Conservation (phyloP, 2,329 filamentous ascomycete species). For the Paraphoma chrysanthemicola region DNA sequence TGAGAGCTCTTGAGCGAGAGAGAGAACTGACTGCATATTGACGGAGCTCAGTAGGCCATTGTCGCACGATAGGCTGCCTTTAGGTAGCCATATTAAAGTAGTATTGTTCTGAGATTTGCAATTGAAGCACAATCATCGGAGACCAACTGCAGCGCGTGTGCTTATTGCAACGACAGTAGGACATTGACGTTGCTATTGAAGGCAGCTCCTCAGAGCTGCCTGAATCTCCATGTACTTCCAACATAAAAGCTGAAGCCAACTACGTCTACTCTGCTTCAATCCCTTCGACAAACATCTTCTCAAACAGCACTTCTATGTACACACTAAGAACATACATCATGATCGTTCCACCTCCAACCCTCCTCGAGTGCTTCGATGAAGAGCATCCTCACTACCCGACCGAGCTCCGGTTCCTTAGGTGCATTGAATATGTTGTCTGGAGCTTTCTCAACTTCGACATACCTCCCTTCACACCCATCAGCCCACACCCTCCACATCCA, state of each 20-base stretch:
- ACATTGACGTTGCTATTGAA: background rate
- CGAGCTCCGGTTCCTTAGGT: background rate
- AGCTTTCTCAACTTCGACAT: background rate
- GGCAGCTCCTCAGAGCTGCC: background rate
- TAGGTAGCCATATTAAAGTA: too few relatives aligned
- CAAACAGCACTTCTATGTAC: background rate
- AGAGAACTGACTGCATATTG: too few relatives aligned
- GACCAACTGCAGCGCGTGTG: background rate
- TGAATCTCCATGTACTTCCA: background rate
- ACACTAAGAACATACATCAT: background rate
- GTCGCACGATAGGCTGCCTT: too few relatives aligned
- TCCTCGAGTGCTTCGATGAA: background rate
- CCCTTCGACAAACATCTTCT: background rate
- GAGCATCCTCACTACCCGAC: background rate
- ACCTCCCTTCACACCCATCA: slow-evolving; percentile 1
- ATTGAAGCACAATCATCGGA: background rate
- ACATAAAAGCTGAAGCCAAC: background rate
- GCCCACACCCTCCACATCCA: slow-evolving; percentile 6
- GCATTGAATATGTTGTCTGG: background rate
- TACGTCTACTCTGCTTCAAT: background rate
- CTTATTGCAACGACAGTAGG: background rate
- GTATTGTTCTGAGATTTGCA: too few relatives aligned
- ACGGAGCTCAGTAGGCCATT: too few relatives aligned
- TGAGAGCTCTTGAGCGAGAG: too few relatives aligned
- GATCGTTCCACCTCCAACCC: background rate